Conservation (phyloP, 2,329 filamentous ascomycete species). For the Fonsecaea monophora region DNA sequence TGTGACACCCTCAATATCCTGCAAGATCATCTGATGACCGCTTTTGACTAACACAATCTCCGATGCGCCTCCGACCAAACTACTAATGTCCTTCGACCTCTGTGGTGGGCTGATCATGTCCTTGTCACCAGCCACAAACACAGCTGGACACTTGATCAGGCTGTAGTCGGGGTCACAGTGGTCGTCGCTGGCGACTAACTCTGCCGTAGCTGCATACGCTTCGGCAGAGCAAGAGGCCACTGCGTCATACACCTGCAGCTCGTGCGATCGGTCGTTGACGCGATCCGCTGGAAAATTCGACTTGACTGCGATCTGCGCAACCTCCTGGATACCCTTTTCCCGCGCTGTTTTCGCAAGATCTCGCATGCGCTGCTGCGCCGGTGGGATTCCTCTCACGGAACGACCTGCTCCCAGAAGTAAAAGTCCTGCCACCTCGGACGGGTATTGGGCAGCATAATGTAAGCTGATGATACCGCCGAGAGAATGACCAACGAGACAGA, state of each 20-base stretch:
- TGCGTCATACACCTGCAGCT: conserved; percentile 41
- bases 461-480: conserved; percentile 48
- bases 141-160: conserved; percentile 42
- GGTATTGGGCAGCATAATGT: conserved; percentile 46
- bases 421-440: conserved; percentile 41
- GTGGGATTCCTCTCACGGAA: conserved; percentile 43
- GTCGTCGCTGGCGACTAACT: conserved; percentile 42
- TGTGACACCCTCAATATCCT: conserved; percentile 29
- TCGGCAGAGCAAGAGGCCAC: conserved; percentile 44
- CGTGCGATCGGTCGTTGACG: conserved; percentile 33
- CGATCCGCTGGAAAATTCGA: conserved; percentile 44
- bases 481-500: conserved; percentile 47
- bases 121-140: conserved; percentile 45
- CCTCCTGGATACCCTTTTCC: conserved; percentile 41
- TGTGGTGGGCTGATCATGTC: conserved; percentile 44
- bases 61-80: conserved; percentile 40
- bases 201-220: conserved; percentile 45
- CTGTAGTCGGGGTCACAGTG: conserved; percentile 46
- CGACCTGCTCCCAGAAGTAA: conserved; percentile 46
- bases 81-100: conserved; percentile 41
- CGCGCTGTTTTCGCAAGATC: conserved; percentile 42
- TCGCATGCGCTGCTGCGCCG: conserved; percentile 44
- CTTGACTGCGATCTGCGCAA: conserved; percentile 41
- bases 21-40: conserved; percentile 36
- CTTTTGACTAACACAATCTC: conserved; percentile 29